Evolutionary conservation across 768 basidiomycete genomes (phyloP), one percentile per base, ranked within the genome.

Genomic region (Boletus subcaerulescens): DNA sequence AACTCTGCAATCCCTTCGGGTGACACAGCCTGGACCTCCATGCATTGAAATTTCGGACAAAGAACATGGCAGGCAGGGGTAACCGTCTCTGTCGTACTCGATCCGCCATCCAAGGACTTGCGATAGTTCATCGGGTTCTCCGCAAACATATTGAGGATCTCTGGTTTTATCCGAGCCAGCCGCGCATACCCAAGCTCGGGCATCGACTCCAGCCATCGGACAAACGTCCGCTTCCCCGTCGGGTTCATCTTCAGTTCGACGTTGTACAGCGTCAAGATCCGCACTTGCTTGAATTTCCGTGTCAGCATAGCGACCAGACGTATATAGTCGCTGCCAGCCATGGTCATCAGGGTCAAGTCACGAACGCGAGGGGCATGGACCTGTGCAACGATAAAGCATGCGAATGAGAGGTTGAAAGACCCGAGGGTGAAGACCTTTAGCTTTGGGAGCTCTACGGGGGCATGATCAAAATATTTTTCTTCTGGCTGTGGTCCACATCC

Each of bases 151-250:
- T 78, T 70, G 48, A 86, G 73, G 43, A 85, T 63, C 20, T 69
- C 60, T 32, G 64, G 52, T 44, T 72, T 71, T 38, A 82, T 65
- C 43, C 73, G 73, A n/a, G 78, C 74, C 22, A 85, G 60, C 20
- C 82, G 77, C 31, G 82, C 68, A 61, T 78, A 83, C 40, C 61
- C 69, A 20, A 89, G 62, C 26, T 73, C 65, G 11, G 85, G 85
- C 77, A 87, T 82, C 20, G 84, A 79, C 45, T 78, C 68, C 31
- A 88, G 66, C 77, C 81, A 85, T 38, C 71, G 73, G 41, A 81
- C 69, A 59, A 85, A 63, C 39, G 67, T 51, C 43, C 60, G 48
- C 45, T 55, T 58, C 20, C 71, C 73, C 26, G 41, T 22, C 48
- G 53, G 48, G 10, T 62, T 65, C 48, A 62, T 57, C 39, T 66